These are phyloP conservation scores for Nemania sp. DNA, from an alignment of 2,329 filamentous ascomycete species.

Conservation along the genomic window DNA sequence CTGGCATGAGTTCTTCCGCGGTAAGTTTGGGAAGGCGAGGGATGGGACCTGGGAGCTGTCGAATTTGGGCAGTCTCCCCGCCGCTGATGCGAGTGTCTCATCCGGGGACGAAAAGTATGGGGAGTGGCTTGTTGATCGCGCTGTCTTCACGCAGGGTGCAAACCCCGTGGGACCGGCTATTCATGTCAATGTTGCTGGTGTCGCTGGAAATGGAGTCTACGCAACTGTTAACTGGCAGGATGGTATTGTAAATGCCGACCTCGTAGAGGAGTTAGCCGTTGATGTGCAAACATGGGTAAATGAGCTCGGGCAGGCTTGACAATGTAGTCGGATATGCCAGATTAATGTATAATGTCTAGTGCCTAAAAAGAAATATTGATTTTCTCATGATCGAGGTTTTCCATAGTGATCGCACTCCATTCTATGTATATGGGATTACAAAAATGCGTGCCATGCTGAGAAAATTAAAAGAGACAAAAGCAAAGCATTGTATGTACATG, in stretches of 20 bases:
- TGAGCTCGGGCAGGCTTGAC: constrained; percentile 37
- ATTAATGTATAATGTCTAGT: constrained; percentile 10
- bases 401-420: no score
- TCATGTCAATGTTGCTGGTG: constrained; percentile 61
- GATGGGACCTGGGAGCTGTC: constrained; percentile 63
- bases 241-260: constrained; percentile 54
- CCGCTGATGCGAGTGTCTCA: constrained; percentile 43
- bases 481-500: no score
- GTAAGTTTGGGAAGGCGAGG: constrained; percentile 58
- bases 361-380: no score
- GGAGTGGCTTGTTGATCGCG: constrained; percentile 56
- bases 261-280: constrained; percentile 54
- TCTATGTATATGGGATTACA: no score
- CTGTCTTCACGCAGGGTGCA: constrained; percentile 64
- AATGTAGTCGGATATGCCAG: not conserved
- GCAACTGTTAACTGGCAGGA: constrained; percentile 64
- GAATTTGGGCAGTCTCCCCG: constrained; percentile 59
- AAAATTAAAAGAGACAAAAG: not conserved
- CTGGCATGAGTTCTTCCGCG: constrained; percentile 56
- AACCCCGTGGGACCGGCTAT: constrained; percentile 59
- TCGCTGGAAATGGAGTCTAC: constrained; percentile 55
- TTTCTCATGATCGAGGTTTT: no score
- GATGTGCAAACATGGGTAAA: constrained; percentile 54
- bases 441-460: no score
- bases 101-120: constrained; percentile 17